phyloP scores from a whole-genome alignment of 345 rosid genomes.

The Iberis pinnata region DNA sequence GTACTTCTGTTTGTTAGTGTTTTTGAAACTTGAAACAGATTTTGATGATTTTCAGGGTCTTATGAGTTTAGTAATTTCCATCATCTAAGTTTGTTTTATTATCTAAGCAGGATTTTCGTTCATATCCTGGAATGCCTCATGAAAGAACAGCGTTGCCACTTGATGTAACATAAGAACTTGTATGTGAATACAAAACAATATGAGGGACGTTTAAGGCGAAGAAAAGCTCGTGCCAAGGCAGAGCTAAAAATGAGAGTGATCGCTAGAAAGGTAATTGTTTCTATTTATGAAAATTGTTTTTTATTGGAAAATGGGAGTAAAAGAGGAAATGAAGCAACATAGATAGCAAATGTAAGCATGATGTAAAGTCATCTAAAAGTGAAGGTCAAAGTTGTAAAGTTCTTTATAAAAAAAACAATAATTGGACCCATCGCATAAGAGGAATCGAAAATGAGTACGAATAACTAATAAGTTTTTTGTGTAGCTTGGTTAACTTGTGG shows the following conservation, averaged over 20 bases:
- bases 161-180: slow-evolving; percentile 89
- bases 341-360: not conserved
- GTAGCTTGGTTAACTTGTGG: not conserved
- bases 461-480: not conserved
- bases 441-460: too few species aligned
- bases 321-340: not conserved
- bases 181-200: slow-evolving; percentile 95
- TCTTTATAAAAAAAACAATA: too few species aligned
- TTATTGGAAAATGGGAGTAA: not conserved
- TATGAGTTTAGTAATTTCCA: not conserved
- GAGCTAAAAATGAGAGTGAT: slow-evolving; percentile 79
- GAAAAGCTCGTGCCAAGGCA: slow-evolving; percentile 95
- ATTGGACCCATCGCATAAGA: too few species aligned
- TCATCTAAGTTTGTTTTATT: not conserved
- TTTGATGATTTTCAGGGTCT: not conserved
- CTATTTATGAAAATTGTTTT: not conserved
- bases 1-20: slow-evolving; percentile 2
- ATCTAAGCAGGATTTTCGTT: slow-evolving; percentile 62
- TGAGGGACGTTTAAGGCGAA: slow-evolving; percentile 81
- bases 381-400: not conserved
- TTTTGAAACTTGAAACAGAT: not conserved
- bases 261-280: slow-evolving; percentile 60
- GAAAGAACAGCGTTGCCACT: slow-evolving; percentile 80
- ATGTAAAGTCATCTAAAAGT: not conserved
- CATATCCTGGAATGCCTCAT: slow-evolving; percentile 64